These are phyloP conservation scores for Solanum pimpinellifolium DNA, from an alignment of 257 asterid species.

Conservation along the genomic window DNA sequence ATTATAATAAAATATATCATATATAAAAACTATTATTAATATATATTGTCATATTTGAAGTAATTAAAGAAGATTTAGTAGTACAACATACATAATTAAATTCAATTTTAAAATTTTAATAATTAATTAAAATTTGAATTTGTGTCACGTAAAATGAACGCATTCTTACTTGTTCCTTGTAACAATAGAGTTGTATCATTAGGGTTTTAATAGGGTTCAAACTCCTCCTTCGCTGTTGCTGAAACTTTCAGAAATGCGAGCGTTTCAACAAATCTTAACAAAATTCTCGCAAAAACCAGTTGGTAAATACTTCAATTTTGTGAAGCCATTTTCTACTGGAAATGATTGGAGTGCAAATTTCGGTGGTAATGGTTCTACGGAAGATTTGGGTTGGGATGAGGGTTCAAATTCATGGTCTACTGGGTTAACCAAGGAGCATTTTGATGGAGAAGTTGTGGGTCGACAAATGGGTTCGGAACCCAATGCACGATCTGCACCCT, in stretches of 20 bases:
- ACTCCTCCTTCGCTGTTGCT: background rate
- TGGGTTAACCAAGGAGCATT: slow-evolving; percentile 81
- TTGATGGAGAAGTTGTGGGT: slow-evolving; percentile 77
- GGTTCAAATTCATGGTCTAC: slow-evolving; percentile 71
- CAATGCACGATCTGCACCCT: slow-evolving; percentile 1
- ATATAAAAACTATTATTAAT: too few species aligned
- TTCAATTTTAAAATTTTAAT: too few species aligned
- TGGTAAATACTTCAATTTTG: slow-evolving; percentile 2
- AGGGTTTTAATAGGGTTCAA: background rate
- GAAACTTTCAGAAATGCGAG: background rate
- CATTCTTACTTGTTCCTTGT: background rate
- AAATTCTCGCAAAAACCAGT: slow-evolving; percentile 17
- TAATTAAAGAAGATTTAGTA: background rate
- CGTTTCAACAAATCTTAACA: slow-evolving; percentile 34
- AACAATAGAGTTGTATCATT: background rate
- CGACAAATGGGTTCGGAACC: slow-evolving; percentile 20
- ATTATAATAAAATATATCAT: too few species aligned
- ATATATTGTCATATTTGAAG: background rate
- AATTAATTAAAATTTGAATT: too few species aligned
- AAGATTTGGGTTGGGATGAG: slow-evolving; percentile 55
- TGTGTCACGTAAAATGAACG: background rate
- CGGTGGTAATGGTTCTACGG: slow-evolving; percentile 27
- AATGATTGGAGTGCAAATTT: slow-evolving; percentile 39
- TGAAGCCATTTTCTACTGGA: slow-evolving; percentile 32
- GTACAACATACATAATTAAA: too few species aligned